Percentiles rank a stretch among this genome's conserved stretches.
Conservation (phyloP, 495 filamentous ascomycete species). For the Cenococcum geophilum region DNA sequence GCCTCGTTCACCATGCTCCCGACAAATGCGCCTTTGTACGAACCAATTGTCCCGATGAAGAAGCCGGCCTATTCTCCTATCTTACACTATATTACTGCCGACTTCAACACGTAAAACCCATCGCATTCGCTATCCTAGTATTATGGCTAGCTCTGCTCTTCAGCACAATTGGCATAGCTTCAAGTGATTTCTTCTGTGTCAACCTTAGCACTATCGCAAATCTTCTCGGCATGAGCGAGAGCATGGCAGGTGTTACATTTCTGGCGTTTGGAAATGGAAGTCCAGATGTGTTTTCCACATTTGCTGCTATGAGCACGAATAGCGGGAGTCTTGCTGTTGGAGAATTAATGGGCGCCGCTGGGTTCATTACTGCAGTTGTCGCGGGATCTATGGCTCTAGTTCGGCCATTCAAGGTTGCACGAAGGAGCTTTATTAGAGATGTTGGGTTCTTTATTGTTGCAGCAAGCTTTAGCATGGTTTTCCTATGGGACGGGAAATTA, state of each 20-base stretch:
- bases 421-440: conserved; percentile 84
- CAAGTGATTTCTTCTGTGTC: conserved; percentile 95
- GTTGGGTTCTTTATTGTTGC: conserved; percentile 90
- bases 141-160: conserved; percentile 89
- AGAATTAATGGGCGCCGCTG: conserved; percentile 89
- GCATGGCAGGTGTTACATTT: conserved; percentile 93
- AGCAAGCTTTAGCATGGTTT: conserved; percentile 77
- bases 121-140: conserved; percentile 71
- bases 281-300: conserved; percentile 97
- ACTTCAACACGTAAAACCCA: conserved; percentile 58
- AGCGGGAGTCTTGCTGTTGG: conserved; percentile 93
- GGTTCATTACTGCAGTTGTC: conserved; percentile 95
- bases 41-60: conserved; percentile 77
- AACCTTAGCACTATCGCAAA: conserved; percentile 88
- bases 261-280: conserved; percentile 98
- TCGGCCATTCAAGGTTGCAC: conserved; percentile 82
- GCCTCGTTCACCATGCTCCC: conserved; percentile 63
- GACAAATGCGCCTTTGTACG: conserved; percentile 85
- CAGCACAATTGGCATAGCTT: conserved; percentile 96
- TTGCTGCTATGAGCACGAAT: conserved; percentile 94
- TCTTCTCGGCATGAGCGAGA: conserved; percentile 89
- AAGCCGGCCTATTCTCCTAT: conserved; percentile 85
- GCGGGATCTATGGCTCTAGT: conserved; percentile 98
- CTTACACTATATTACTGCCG: conserved; percentile 88
- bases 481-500: conserved; percentile 78